Evolutionary conservation across 169 alveolate species (phyloP), one percentile per base, ranked within the genome.

Genomic region (Plasmodium blacklocki): DNA sequence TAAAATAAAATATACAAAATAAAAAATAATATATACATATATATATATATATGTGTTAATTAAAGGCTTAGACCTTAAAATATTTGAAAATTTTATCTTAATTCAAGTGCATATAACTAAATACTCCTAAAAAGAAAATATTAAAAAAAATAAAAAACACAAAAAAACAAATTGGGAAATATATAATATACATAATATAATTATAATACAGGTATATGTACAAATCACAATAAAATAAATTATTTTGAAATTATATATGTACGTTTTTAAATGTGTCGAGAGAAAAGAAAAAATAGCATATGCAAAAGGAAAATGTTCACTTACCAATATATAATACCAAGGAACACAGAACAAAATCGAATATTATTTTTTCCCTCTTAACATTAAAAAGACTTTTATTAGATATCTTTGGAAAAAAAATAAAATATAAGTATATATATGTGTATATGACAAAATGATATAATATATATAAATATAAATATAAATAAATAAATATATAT

Each of bases 51-150:
- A 47, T 32, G 43, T 11, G n/a, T 32, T 32, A 32, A 45, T 43
- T 76, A 4, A 8, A n/a, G 63, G 45, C 6, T 5, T 19, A 43
- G 29, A 73, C n/a, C 52, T 5, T 15, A 59, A 59, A 59, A 19
- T 15, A 59, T 15, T 15, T 15, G 9, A 15, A 19, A 15, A 9
- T 14, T 19, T 19, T 18, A 21, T 39, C 49, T 58, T 72, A 85
- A 85, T 85, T 85, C 60, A 85, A 71, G 59, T 72, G 92, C 75
- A 71, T 71, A 43, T 71, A 85, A 32, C 92, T 85, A 56, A 85
- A 70, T 60, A 58, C 60, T 9, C 92, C 92, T 85, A 54, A 26
- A 70, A 3, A 71, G 32, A 49, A 54, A 1, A 14, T 32, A 32
- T 32, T 32, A 32, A 32, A 4, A 32, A 32, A 32, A 32, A 32